Base-by-base conservation (phyloP, 495 filamentous ascomycete species). In the Hypoxylon lenormandii region DNA sequence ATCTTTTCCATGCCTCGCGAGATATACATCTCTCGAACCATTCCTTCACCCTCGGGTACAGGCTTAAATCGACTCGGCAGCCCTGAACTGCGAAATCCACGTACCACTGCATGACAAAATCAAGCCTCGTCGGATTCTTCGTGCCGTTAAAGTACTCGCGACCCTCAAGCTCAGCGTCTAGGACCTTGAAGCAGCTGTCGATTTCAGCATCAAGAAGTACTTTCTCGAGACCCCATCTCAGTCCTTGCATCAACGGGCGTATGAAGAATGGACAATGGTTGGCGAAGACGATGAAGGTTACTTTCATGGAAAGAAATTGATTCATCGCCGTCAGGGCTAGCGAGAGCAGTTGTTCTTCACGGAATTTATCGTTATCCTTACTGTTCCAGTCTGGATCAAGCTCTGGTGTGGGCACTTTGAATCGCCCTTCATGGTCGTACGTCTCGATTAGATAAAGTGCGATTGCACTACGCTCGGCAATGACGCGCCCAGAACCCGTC, bases 361-460 rank as follows among this genome's bases (percentile, higher is more conserved):
- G 64, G 55, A 55, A 53, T 48, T 67, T 69, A 10, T 64, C 67
- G 28, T 61, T 59, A 4, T 60, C 49, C 11, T 33, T 45, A 8
- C 45, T 57, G 47, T 58, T 43, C 18, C 7, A n/a, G 10, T 36
- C 43, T 11, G 55, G 55, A 36, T 10, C 38, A 7, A 16, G 30
- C 30, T 33, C 55, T 16, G 43, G 10, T 4, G 48, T 15, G 10
- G 60, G 46, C 3, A 66, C 48, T 10, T 70, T 66, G 61, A 74
- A 74, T 6, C 48, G 60, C 12, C 70, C 71, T 5, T 37, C 16
- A 28, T 10, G 52, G 49, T 76, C 74, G 53, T 70, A 76, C 1
- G 71, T 76, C 22, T 67, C 60, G 30, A 76, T 72, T 5, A 74
- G 58, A 38, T 76, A 74, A 18, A 59, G 58, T 0, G 71, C 62